Base-by-base conservation (phyloP, 257 asterid species). In the Solanum virginianum region DNA sequence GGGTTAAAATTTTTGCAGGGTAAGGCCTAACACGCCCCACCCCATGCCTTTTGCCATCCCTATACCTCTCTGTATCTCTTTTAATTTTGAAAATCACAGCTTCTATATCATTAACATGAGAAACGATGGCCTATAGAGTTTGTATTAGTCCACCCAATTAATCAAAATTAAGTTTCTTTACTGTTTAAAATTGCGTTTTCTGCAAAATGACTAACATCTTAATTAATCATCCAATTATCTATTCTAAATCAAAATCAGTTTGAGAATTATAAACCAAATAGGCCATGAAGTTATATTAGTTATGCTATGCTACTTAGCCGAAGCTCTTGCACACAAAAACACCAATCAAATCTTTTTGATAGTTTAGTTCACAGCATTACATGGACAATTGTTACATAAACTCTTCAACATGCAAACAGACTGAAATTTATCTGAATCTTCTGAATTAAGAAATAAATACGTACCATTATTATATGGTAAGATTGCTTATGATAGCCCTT, bases 401-500 rank as follows among this genome's bases (percentile, higher is more conserved):
- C 62, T 7, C 81, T 59, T 75, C 8, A 24, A 32, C 45, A 41
- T 49, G 82, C 82, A 51, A 81, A 16, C 10, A 65, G 15, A 54
- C 20, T 16, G 53, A 66, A 83, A 53, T 57, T 77, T 41, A 80
- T 83, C 84, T 66, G 81, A 68, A 56, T 47, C 66, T 54, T 32
- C 32, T 45, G 70, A 66, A 12, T 47, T 45, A 14, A 74, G 81
- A 74, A 74, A 49, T n/a, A 13, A 86, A 59, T 53, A 55, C 88
- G 55, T 88, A 94, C 98, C 93, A 83, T 36, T 80, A 92, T 88
- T 71, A 92, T 80, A 22, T 49, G 92, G 86, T 88, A 90, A 55
- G 97, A 92, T 68, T 91, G 93, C 89, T 93, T 95, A 81, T 92
- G 98, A 86, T 95, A 93, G 74, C 93, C 95, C 91, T 95, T 95